phyloP scores from a whole-genome alignment of 2,329 filamentous ascomycete genomes.

The Massarina eburnea region DNA sequence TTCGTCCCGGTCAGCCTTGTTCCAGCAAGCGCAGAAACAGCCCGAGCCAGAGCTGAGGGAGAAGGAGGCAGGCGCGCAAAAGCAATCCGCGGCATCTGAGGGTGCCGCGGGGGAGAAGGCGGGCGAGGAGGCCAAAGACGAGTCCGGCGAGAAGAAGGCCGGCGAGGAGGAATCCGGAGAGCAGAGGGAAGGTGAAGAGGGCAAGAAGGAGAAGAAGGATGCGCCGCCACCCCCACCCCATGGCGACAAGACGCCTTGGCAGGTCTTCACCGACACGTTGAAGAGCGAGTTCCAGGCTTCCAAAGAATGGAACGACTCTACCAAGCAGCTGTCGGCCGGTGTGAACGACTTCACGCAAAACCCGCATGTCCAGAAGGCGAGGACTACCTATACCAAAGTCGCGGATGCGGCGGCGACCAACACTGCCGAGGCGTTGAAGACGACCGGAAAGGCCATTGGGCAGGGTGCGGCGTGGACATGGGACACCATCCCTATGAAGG shows the following conservation, averaged over 20 bases:
- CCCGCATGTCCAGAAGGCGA: constrained; percentile 82
- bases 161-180: constrained; percentile 52
- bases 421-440: constrained; percentile 78
- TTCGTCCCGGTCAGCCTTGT: constrained; percentile 41
- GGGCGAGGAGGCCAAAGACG: constrained; percentile 45
- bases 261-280: constrained; percentile 98
- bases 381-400: constrained; percentile 83
- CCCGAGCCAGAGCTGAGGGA: constrained; percentile 37
- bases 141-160: constrained; percentile 43
- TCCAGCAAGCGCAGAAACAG: constrained; percentile 39
- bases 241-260: constrained; percentile 97
- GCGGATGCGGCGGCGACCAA: constrained; percentile 79
- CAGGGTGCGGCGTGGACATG: constrained; percentile 95
- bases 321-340: constrained; percentile 86
- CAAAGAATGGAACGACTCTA: constrained; percentile 99
- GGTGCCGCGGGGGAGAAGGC: constrained; percentile 35
- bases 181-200: constrained; percentile 47
- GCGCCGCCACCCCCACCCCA: constrained; percentile 88
- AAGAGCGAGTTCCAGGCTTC: constrained; percentile 91
- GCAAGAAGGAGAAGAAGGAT: constrained; percentile 63
- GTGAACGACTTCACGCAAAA: constrained; percentile 93
- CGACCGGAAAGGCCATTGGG: constrained; percentile 82
- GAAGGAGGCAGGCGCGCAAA: constrained; percentile 33
- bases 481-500: constrained; percentile 93
- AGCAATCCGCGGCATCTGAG: constrained; percentile 46